Base-by-base conservation (phyloP, 163 green algal species). In the Scenedesmus sp. region DNA sequence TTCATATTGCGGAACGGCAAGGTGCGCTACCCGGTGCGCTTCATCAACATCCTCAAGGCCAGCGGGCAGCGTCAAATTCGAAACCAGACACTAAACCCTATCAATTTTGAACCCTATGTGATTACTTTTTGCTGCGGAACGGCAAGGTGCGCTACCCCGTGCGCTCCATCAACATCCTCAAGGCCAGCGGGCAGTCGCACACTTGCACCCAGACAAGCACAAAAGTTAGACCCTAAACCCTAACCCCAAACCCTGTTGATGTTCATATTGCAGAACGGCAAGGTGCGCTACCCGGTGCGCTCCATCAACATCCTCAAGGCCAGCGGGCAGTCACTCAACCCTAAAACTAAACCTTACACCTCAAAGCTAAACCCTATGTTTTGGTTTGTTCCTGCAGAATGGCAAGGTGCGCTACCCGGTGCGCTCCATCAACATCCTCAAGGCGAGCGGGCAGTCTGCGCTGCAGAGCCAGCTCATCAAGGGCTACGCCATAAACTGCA, bases 271-370 rank as follows among this genome's bases (percentile, higher is more conserved):
- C 34, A 46, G 34, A 46, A 46, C 34, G 34, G 34, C 34, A 46
- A 46, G 34, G 34, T 46, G 34, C 26, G 26, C 26, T 26, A 26
- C 26, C 26, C 26, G 26, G 26, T 99, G 74, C 97, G 97, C 89
- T 96, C 98, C 52, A 98, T 99, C 94, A 99, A 99, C 94, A 96
- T 99, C 56, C 96, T 99, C 26, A 99, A 99, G 93, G 98, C 98
- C 52, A 98, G 99, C 92, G 98, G 98, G 57, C 99, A 99, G 93
- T 97, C 94, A 26, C 26, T 26, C 26, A 26, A 26, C 26, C 26
- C 26, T 26, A 26, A 26, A 26, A 26, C 26, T 26, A 26, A 26
- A 26, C 26, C 26, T 26, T 26, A 26, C 26, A 26, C 26, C 26
- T 26, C 26, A 26, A 26, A 26, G 26, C 26, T 26, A 26, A 26